Percentiles rank a stretch among this genome's conserved stretches.
Conservation (phyloP, 108 stramenopile species). For the Cyclotella distinguenda region DNA sequence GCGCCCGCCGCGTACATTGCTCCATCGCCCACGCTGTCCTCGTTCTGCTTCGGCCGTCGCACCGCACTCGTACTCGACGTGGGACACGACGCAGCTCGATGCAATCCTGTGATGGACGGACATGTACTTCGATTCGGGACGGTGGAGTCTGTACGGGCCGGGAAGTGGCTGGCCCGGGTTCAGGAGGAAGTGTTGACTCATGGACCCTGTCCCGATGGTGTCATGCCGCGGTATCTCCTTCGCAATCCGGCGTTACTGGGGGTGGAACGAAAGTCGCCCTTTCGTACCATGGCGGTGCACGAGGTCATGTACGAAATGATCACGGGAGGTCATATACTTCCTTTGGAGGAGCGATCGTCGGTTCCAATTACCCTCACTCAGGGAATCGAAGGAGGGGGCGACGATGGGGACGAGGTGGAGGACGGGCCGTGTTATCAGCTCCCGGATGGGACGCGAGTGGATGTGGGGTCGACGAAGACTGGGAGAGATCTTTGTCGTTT, state of each 20-base stretch:
- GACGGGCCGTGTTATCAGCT: constrained; percentile 45
- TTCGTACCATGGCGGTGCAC: constrained; percentile 71
- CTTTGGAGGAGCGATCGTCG: constrained; percentile 12
- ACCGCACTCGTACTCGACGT: constrained; percentile 78
- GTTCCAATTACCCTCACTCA: constrained; percentile 17
- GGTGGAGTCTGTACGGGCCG: constrained; percentile 72
- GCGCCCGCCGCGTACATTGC: constrained; percentile 76
- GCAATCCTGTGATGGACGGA: constrained; percentile 85
- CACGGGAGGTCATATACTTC: constrained; percentile 43
- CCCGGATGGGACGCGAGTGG: constrained; percentile 70
- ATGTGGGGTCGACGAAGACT: constrained; percentile 44
- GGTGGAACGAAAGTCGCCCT: constrained; percentile 27
- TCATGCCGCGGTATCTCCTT: constrained; percentile 13
- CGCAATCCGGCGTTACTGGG: constrained; percentile 9
- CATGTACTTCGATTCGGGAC: constrained; percentile 62
- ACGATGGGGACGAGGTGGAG: constrained; percentile 14
- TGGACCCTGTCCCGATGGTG: constrained; percentile 40
- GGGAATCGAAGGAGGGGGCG: constrained; percentile 22
- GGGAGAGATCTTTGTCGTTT: constrained; percentile 68
- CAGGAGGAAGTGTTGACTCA: constrained; percentile 34
- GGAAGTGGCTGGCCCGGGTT: constrained; percentile 70
- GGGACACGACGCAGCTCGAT: constrained; percentile 67
- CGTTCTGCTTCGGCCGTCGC: constrained; percentile 79
- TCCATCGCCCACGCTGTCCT: constrained; percentile 77
- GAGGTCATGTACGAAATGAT: constrained; percentile 81